phyloP scores from a whole-genome alignment of 352 stramenopile genomes.

The Pilasporangium apinafurcum region DNA sequence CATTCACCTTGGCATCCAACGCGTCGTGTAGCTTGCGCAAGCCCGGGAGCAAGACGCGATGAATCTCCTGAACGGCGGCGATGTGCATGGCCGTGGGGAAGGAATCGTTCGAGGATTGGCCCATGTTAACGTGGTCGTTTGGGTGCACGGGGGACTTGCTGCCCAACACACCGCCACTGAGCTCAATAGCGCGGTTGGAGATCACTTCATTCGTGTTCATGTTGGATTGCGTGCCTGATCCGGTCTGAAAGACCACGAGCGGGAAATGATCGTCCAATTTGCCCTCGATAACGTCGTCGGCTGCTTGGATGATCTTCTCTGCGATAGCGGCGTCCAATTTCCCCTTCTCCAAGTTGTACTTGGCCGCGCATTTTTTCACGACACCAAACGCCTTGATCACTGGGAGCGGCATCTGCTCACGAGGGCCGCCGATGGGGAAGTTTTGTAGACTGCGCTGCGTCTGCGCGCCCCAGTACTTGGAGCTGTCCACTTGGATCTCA shows the following conservation, averaged over 20 bases:
- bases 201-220: conserved; percentile 82
- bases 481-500: conserved; percentile 68
- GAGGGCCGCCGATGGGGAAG: conserved; percentile 91
- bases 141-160: conserved; percentile 82
- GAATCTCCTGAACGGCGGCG: conserved; percentile 84
- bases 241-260: conserved; percentile 76
- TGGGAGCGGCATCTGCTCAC: conserved; percentile 90
- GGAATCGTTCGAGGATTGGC: conserved; percentile 95
- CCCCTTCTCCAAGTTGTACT: conserved; percentile 88
- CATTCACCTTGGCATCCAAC: conserved; percentile 82
- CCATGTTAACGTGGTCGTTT: conserved; percentile 98
- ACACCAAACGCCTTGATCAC: conserved; percentile 92
- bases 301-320: conserved; percentile 89
- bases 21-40: conserved; percentile 78
- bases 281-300: conserved; percentile 90
- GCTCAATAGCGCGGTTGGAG: conserved; percentile 63
- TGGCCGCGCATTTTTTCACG: conserved; percentile 94
- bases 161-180: conserved; percentile 34
- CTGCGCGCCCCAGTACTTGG: conserved; percentile 91
- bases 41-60: conserved; percentile 60
- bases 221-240: conserved; percentile 69
- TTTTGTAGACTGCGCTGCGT: conserved; percentile 95
- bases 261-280: conserved; percentile 95
- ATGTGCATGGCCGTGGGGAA: conserved; percentile 98
- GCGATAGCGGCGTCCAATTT: conserved; percentile 76